Evolutionary conservation across 2,329 filamentous ascomycete species (phyloP), one percentile per base, ranked within the genome.

Genomic region (Botryotinia calthae): DNA sequence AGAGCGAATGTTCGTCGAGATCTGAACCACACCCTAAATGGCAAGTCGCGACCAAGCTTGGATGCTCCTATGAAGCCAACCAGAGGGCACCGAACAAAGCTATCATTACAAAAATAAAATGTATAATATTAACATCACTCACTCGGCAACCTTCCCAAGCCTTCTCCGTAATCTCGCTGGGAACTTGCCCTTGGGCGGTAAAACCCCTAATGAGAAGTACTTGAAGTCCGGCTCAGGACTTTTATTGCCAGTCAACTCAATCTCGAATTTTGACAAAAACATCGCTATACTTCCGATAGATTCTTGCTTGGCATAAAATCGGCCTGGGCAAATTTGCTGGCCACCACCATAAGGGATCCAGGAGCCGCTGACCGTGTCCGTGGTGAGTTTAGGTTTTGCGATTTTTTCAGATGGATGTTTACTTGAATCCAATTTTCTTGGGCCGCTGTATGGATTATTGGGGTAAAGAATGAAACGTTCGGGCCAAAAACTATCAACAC

Each of bases 321-420:
- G 79, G 1, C 82, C 82, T 0, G 81, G 82, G 40, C 82, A 84
- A 34, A 81, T 79, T 12, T 78, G 77, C 7, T 73, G 73, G 0
- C 82, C 81, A 4, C 81, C 81, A 0, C 82, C 82, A 40, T 79
- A 83, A 0, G 81, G 82, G 4, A 82, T 78, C 75, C 78, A 83
- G 0, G 78, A 79, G 0, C 80, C 81, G 12, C 77, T 77, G 0
- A 79, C 79, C 1, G 78, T 76, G 1, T 81, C 77, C 0, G 77
- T 73, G 5, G 71, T 78, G 63, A 80, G 80, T 1, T 72, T 71
- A 0, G 78, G 75, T 37, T 80, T 73, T n/a, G 63, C 16, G 5
- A 44, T n/a, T 31, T 73, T 66, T 12, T 70, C 62, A 5, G 25
- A 54, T 22, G 70, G 28, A 22, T 37, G 34, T 18, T 73, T 69